A percentile compares a stretch with the other conserved stretches of the same genome.
phyloP scores from a whole-genome alignment of 768 basidiomycete genomes.

The Suillus subaureus region DNA sequence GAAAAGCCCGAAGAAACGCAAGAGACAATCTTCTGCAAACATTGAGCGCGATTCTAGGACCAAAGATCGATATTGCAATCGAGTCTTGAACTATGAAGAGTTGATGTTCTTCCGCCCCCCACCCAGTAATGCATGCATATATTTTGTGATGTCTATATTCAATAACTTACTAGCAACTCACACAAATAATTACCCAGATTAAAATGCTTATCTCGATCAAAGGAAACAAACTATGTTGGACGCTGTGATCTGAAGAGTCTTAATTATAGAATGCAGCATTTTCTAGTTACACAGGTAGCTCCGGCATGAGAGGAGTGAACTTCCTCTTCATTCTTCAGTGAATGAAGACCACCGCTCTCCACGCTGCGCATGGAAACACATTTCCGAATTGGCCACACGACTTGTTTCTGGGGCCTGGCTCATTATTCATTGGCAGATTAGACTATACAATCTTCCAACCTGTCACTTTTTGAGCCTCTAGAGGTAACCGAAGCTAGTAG shows the following conservation, averaged over 20 bases:
- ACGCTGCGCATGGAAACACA: neutral
- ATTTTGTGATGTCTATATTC: neutral
- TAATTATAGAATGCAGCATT: neutral
- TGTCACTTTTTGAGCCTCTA: neutral
- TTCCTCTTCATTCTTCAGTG: neutral
- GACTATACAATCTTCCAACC: neutral
- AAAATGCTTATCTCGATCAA: neutral
- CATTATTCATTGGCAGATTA: neutral
- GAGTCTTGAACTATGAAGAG: conserved; percentile 21
- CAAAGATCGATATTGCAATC: conserved; percentile 42
- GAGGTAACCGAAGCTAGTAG: neutral
- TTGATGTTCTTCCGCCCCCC: neutral
- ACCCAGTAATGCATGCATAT: neutral
- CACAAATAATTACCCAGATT: neutral
- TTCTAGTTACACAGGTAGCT: neutral
- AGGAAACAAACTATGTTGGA: neutral
- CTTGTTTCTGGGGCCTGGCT: neutral
- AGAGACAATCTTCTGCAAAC: conserved; percentile 5
- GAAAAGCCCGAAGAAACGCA: conserved; percentile 16
- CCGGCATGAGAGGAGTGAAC: neutral
- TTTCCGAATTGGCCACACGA: neutral
- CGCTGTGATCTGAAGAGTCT: neutral
- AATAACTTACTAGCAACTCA: neutral
- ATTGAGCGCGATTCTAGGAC: conserved; percentile 25
- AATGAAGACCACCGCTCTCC: neutral